Base-by-base conservation (phyloP, 805 yeast species). In the Blastobotrys americana region DNA sequence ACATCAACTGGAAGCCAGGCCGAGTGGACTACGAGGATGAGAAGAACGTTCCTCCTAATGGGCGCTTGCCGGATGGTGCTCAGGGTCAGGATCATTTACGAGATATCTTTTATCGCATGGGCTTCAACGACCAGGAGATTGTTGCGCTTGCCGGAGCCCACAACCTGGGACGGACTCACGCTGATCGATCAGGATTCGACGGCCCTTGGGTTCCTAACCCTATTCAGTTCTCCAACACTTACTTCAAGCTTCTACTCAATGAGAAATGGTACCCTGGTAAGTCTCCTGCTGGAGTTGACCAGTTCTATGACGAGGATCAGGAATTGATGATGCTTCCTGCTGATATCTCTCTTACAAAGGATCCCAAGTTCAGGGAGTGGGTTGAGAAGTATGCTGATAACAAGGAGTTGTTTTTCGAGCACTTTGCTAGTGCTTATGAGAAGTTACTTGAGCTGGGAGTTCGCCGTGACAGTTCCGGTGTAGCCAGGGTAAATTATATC, bases 141-240 rank as follows among this genome's bases (percentile, higher is more conserved):
- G 84, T 79, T n/a, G 76, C 78, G 1, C 61, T 79, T 17, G 61
- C 72, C 28, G 84, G 84, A 21, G 83, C 82, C 3, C 84, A 79
- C 62, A 71, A 75, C 21, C 59, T 79, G 34, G 84, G 84, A 21
- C 69, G 84, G 34, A 77, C 83, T 51, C 84, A 79, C 57, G 68
- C 73, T 48, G 61, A 72, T 51, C 76, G 79, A 49, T 76, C 87
- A 18, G 94, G 94, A 2, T 87, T 72, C 68, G 93, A 84, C 52
- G 95, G 95, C 10, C 88, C 90, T 49, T 86, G 95, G 95, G 89
- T 90, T 33, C 82, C 82, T 44, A 76, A 83, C 34, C 86, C 93
- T 44, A 84, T 82, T 23, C 64, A 70, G 51, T 82, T 87, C 61
- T 71, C 80, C 42, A 87, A 86, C 67, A 85, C 84, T 35, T 86